Base-by-base conservation (phyloP, 352 stramenopile species). In the Pythium volutum region DNA sequence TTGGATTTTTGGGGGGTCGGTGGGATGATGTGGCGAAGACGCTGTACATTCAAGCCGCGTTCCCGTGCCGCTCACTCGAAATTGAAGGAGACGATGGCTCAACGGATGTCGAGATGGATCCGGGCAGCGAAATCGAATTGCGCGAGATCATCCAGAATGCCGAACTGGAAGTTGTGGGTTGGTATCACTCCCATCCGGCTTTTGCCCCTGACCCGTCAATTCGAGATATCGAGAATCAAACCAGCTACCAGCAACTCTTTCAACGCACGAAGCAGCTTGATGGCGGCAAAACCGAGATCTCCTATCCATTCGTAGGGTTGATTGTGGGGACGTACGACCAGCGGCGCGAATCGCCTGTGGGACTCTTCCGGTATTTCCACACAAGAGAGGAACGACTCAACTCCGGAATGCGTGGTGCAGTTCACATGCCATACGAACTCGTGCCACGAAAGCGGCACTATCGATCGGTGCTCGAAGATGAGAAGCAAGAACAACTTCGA, bases 101-200 rank as follows among this genome's bases (percentile, higher is more conserved):
- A 22, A 98, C 92, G 22, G 95, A 98, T 66, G 94, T 98, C 8
- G 95, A 98, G 61, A 98, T 98, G 91, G 93, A 98, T 62, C 93
- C 95, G 10, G 88, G 80, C 8, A 93, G 77, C 49, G 90, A 98
- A 66, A 93, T 98, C 58, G 79, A 96, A 54, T 66, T 97, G 42
- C 85, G 89, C 31, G 86, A 95, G 25, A 93, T 95, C 42, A 98
- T 98, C 68, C 63, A 84, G 62, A 87, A 94, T 39, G 80, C 90
- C 3, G 74, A 93, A 51, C 64, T 98, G 5, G 84, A 94, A 55
- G 89, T 98, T 43, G 91, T 98, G 5, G 95, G 95, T 4, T 98
- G 95, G 95, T 98, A 98, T 59, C 95, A 98, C 70, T 97, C 85
- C 10, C 93, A 98, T 67, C 95, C 95, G 14, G 85, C 79, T 26